Evolutionary conservation across 2,329 filamentous ascomycete genomes (phyloP).

Genomic region (Truncatella angustata): DNA sequence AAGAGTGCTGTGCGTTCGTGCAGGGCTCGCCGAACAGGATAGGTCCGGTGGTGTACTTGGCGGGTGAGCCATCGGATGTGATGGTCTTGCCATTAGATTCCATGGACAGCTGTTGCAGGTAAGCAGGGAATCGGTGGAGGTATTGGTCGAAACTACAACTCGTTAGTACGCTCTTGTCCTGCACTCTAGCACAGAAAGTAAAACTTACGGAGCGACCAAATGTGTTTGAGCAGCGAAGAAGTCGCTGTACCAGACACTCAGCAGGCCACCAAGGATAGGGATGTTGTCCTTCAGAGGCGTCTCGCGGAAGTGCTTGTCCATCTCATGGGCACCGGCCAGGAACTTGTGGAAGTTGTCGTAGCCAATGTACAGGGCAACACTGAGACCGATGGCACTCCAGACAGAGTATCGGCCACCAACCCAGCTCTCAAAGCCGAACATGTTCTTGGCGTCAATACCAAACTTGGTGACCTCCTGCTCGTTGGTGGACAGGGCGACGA

Average conservation of each 20-base stretch:
- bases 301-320: slow-evolving; percentile 97
- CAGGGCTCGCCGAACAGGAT: slow-evolving; percentile 97
- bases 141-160: slow-evolving; percentile 86
- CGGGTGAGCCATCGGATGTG: slow-evolving; percentile 81
- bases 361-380: slow-evolving; percentile 91
- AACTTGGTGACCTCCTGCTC: slow-evolving; percentile 95
- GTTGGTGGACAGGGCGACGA: slow-evolving; percentile 96
- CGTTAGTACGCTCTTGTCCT: no score
- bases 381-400: slow-evolving; percentile 97
- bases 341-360: slow-evolving; percentile 98
- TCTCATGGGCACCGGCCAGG: slow-evolving; percentile 88
- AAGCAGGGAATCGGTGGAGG: slow-evolving; percentile 97
- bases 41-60: slow-evolving; percentile 95
- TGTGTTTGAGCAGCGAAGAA: slow-evolving; percentile 99
- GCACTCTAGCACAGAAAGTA: no score
- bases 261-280: slow-evolving; percentile 82
- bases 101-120: slow-evolving; percentile 99
- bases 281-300: slow-evolving; percentile 94
- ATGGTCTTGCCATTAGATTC: slow-evolving; percentile 99
- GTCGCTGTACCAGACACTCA: slow-evolving; percentile 98
- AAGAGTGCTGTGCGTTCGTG: slow-evolving; percentile 99
- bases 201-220: slow-evolving; percentile 83
- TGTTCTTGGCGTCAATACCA: slow-evolving; percentile 97
- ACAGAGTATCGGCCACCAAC: slow-evolving; percentile 97
- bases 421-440: slow-evolving; percentile 99